Evolutionary conservation across 2,329 filamentous ascomycete species (phyloP), one percentile per base, ranked within the genome.

Genomic region (Apiospora malaysiana): DNA sequence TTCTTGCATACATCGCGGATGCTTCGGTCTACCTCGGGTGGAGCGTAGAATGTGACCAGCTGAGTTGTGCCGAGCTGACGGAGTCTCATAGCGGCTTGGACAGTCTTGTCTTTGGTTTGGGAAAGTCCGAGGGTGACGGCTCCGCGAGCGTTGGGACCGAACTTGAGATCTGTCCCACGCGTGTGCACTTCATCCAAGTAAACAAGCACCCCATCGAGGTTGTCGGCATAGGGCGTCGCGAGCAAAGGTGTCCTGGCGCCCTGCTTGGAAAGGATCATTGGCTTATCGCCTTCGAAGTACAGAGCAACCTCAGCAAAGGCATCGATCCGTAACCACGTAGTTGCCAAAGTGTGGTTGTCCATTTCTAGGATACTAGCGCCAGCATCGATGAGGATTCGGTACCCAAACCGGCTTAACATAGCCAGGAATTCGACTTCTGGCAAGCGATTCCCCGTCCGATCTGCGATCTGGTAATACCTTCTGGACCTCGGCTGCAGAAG

Each of bases 281-380:
- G 79, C 12, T 81, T 82, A 73, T 88, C 86, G 2, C 83, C 77
- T 18, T 83, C 83, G 72, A 91, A 91, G 72, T 84, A 91, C 0
- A 91, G 78, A 0, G 87, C 89, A 0, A 84, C 89, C 0, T 79
- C 77, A 0, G 85, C 84, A 1, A 76, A n/a, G 0, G 46, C 16
- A 59, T 89, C 86, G 0, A 84, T 76, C 0, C 79, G 75, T 0
- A 91, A 75, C 89, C 89, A 91, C 0, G 79, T 78, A 14, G 79
- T 79, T 0, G 83, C 88, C 0, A 91, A 78, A 0, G 79, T 78
- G 1, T 77, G 68, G 74, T 90, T 92, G 71, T 85, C 82, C 81
- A 89, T 87, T 74, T 92, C 90, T 4, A 92, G 77, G 18, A 92
- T 88, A 18, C 89, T 86, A 0, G 91, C 90, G 0, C 91, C 91